Conservation (phyloP, 257 asterid genomes). For the Voacanga thouarsii region DNA sequence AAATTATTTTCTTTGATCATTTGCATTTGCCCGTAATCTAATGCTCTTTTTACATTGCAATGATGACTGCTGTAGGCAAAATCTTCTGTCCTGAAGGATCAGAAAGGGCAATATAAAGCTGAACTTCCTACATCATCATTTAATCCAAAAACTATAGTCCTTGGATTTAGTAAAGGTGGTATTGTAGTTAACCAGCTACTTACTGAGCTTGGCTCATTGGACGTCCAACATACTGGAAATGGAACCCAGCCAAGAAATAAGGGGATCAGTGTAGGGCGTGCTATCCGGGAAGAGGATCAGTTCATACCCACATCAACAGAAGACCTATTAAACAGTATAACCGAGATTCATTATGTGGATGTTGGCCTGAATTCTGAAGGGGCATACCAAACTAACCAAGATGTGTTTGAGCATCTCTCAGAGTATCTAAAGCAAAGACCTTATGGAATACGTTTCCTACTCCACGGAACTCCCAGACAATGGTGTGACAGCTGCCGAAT, state of each 20-base stretch:
- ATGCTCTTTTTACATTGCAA: not conserved
- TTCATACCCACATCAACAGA: slow-evolving; percentile 67
- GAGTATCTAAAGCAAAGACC: slow-evolving; percentile 42
- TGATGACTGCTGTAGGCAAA: slow-evolving; percentile 49
- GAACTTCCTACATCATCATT: slow-evolving; percentile 40
- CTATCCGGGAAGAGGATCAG: slow-evolving; percentile 34
- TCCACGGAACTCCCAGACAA: slow-evolving; percentile 96
- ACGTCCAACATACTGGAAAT: slow-evolving; percentile 30
- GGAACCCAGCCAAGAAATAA: slow-evolving; percentile 27
- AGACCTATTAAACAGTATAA: slow-evolving; percentile 57
- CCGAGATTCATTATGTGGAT: slow-evolving; percentile 88
- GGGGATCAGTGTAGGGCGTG: slow-evolving; percentile 25
- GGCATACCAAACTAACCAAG: slow-evolving; percentile 70
- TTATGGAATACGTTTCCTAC: slow-evolving; percentile 53
- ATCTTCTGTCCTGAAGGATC: slow-evolving; percentile 38
- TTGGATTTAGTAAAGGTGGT: slow-evolving; percentile 98
- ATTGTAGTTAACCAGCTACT: slow-evolving; percentile 78
- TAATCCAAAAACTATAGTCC: slow-evolving; percentile 63
- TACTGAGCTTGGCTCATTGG: slow-evolving; percentile 60
- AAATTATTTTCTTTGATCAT: too few species aligned
- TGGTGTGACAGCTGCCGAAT: slow-evolving; percentile 72
- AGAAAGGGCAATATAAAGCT: slow-evolving; percentile 38
- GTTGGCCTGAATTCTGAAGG: slow-evolving; percentile 82
- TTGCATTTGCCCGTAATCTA: not conserved
- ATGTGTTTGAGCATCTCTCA: slow-evolving; percentile 50